phyloP scores from a whole-genome alignment of 2,329 filamentous ascomycete species.

The Arthrobotrys entomopaga region DNA sequence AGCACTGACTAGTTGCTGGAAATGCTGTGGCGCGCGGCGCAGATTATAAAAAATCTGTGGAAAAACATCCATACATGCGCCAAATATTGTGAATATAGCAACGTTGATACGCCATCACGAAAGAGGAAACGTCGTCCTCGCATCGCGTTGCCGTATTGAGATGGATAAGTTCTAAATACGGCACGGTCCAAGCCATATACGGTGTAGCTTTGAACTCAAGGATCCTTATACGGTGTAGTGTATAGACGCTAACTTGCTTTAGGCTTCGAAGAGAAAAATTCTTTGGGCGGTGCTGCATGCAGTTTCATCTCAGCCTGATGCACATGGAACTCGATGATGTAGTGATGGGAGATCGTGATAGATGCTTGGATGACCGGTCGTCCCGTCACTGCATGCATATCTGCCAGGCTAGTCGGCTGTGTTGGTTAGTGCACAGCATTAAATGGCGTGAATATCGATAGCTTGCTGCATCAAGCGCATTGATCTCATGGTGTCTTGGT shows the following conservation, averaged over 20 bases:
- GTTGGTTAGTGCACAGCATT: slow-evolving; percentile 1
- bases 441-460: background rate
- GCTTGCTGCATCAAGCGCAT: background rate
- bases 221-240: slow-evolving; percentile 15
- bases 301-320: slow-evolving; percentile 25
- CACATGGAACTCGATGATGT: slow-evolving; percentile 1
- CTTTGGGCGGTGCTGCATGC: slow-evolving; percentile 28
- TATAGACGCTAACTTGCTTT: slow-evolving; percentile 25
- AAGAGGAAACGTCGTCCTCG: slow-evolving; percentile 35
- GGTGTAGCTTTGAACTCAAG: background rate
- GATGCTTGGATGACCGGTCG: slow-evolving; percentile 9
- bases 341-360: slow-evolving; percentile 16
- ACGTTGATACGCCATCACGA: slow-evolving; percentile 11
- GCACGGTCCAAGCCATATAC: background rate
- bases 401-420: slow-evolving; percentile 12
- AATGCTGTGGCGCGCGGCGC: slow-evolving; percentile 16
- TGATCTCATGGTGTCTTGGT: slow-evolving; percentile 19
- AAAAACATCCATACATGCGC: slow-evolving; percentile 14
- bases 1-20: background rate
- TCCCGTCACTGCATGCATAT: slow-evolving; percentile 10
- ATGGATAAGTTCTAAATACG: slow-evolving; percentile 11
- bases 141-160: slow-evolving; percentile 26
- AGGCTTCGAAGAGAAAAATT: slow-evolving; percentile 14
- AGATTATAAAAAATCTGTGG: slow-evolving; percentile 19
- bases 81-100: background rate